phyloP scores from a whole-genome alignment of 164 flowering plant genomes.

The Buxus sempervirens region DNA sequence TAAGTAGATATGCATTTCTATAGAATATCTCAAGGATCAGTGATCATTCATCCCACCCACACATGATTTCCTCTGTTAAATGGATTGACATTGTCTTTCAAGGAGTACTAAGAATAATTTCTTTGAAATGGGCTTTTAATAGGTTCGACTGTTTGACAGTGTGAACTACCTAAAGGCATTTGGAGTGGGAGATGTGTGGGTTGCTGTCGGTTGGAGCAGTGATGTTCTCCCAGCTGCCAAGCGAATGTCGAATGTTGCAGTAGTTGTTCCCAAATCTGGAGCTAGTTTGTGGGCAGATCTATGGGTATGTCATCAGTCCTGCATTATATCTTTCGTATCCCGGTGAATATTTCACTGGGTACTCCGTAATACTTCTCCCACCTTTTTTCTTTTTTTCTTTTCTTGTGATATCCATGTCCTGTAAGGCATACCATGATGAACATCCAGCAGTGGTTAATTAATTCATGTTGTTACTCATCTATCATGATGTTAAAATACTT shows the following conservation, averaged over 20 bases:
- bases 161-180: constrained; percentile 78
- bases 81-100: neutral
- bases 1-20: neutral
- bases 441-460: too few relatives aligned
- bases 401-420: too few relatives aligned
- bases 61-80: neutral
- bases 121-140: constrained; percentile 16
- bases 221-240: constrained; percentile 86
- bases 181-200: constrained; percentile 91
- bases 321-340: neutral
- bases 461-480: too few relatives aligned
- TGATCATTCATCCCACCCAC: neutral
- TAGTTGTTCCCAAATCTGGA: constrained; percentile 91
- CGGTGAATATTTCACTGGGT: neutral
- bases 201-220: constrained; percentile 97
- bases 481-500: too few relatives aligned
- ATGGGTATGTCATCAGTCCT: constrained; percentile 52
- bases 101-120: neutral
- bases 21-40: neutral
- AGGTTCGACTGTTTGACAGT: constrained; percentile 88
- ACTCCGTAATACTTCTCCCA: too few relatives aligned
- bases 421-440: too few relatives aligned
- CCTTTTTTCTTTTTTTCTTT: too few relatives aligned
- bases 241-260: constrained; percentile 76
- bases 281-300: constrained; percentile 96